Evolutionary conservation across 1,284 basidiomycete genomes (phyloP), one percentile per base, ranked within the genome.

Genomic region (Chondrostereum purpureum): DNA sequence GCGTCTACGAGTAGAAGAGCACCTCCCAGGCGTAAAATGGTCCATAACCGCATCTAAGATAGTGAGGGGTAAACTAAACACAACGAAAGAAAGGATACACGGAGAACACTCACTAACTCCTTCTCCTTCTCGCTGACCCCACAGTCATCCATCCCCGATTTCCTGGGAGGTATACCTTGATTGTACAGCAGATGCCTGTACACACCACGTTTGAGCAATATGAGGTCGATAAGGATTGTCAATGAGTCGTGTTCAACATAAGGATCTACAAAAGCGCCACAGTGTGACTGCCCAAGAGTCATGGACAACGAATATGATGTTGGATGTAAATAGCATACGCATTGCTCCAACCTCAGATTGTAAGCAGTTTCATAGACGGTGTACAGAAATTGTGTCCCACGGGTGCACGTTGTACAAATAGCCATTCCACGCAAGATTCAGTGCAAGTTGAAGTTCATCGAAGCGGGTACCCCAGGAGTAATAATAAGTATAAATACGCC

Each of bases 101-200:
- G 12, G 36, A 37, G 10, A 33, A n/a, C 27, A 10, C 10, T 10
- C 27, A 33, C 27, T 10, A 12, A 10, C 13, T 37, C 13, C 18
- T 16, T 37, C 16, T 37, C 13, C 17, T 16, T 8, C 36, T 13
- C 18, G 18, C 18, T 14, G 10, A 16, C 18, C 10, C 17, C 12
- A 8, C 10, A 8, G 24, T 53, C 38, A 16, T 24, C 50, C 10
- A 50, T 60, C 14, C 48, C 59, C 48, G 59, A 63, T 48, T 63
- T 71, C 49, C 79, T 65, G 1, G 87, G 85, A 36, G 75, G 72
- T 1, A 81, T 67, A 3, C 81, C 88, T 36, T 89, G 72, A 57
- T 96, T 96, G 61, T 89, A 95, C n/a, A 96, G 67, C 18, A 96
- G 65, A 66, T 96, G 92, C 11, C 89, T 73, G 59, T 88, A 95